Base-by-base conservation (phyloP, 1,284 basidiomycete genomes). In the Grifola frondosa region DNA sequence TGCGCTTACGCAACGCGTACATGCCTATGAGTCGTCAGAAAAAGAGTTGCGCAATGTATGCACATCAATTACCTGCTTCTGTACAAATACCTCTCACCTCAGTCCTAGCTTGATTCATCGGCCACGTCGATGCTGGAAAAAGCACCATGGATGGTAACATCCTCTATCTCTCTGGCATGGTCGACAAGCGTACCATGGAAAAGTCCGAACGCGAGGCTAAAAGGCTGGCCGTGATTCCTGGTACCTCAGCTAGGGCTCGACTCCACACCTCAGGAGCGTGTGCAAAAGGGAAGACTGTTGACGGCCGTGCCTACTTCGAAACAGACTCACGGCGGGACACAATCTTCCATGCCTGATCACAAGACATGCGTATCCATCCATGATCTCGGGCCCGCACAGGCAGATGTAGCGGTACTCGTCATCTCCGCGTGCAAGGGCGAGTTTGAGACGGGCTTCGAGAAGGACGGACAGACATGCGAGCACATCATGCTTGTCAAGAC, bases 61-160 rank as follows among this genome's bases (percentile, higher is more conserved):
- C 22, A 16, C 52, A 16, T 32, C 52, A 59, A 82, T 58, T 59
- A 84, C 92, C 93, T 22, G 95, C 95, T 74, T 98, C 95, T 0
- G 95, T 97, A 67, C 95, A 97, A 58, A 98, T 97, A 71, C 95
- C 95, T 23, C 95, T 80, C 12, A 97, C 95, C 66, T 98, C 95
- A 6, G 95, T 95, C 59, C 95, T 96, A 95, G 95, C n/a, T n/a
- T n/a, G n/a, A n/a, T n/a, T n/a, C n/a, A n/a, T n/a, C n/a, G n/a
- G n/a, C n/a, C n/a, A n/a, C n/a, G n/a, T n/a, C n/a, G n/a, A n/a
- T n/a, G n/a, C n/a, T n/a, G n/a, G n/a, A n/a, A n/a, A n/a, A n/a
- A n/a, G n/a, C n/a, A n/a, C n/a, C n/a, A n/a, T n/a, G n/a, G n/a
- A n/a, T n/a, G n/a, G n/a, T n/a, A n/a, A n/a, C n/a, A n/a, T n/a